Evolutionary conservation across 352 stramenopile species (phyloP), one percentile per base, ranked within the genome.

Genomic region (Thalassiosira exigua): DNA sequence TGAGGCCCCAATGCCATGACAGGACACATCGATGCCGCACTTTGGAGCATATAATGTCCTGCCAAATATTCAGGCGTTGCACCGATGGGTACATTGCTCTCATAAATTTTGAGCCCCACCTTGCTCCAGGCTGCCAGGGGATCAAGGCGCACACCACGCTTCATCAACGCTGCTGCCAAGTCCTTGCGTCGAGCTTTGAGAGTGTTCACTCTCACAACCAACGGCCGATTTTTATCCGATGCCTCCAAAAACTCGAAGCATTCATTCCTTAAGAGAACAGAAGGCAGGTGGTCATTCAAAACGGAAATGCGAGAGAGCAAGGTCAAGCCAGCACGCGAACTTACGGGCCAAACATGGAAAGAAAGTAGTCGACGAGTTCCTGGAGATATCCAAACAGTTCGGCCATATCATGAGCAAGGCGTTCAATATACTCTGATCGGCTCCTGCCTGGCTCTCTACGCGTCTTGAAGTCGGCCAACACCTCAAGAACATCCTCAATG

Each of bases 1-100:
- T 99, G 94, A 42, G 98, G 97, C 14, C 90, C 95, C 32, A 99
- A 88, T 17, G 98, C 97, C 91, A 99, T 97, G 9, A 99, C 97
- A 2, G 97, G 96, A 83, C 96, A 98, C 84, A 99, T 98, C 0
- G 96, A 99, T 27, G 97, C 98, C 3, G 98, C 97, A 69, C 95
- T 98, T 82, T 99, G 96, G 57, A 99, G 94, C 96, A 99, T 99
- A 91, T 99, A 99, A 88, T 99, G 97, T 12, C 98, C 98, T 0
- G 96, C 96, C 36, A 99, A 93, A 91, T 99, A 99, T 86, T 99
- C 98, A 17, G 98, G 98, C 58, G 98, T 99, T 1, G 98, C 98
- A 62, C 98, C 98, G 85, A 99, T 98, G 1, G 97, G 97, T 52
- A 99, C 96, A 4, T 94, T 94, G 75, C 94, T 98, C 82, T 99